Evolutionary conservation across 192 early-diverging fungal genomes (phyloP).

Genomic region (Backusella westeae): DNA sequence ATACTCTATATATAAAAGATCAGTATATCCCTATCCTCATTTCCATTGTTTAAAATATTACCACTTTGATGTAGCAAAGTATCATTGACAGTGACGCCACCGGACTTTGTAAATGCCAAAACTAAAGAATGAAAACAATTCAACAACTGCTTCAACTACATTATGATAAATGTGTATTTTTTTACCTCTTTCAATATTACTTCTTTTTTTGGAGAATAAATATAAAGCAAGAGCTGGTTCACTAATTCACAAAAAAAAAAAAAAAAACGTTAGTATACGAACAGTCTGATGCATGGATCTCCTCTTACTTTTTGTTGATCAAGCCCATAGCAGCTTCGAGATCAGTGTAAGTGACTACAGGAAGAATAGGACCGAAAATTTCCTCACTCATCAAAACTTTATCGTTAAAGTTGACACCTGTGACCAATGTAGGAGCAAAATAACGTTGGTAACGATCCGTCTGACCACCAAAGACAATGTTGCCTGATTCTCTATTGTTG

Average conservation of each 20-base stretch:
- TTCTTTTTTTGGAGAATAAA: slow-evolving; percentile 28
- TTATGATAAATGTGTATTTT: no score
- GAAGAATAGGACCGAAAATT: slow-evolving; percentile 91
- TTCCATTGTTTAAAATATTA: slow-evolving; percentile 30
- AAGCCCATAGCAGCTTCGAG: slow-evolving; percentile 61
- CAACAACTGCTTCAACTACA: no score
- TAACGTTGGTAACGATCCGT: slow-evolving; percentile 62
- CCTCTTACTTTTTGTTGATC: slow-evolving; percentile 45
- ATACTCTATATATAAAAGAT: slow-evolving; percentile 19
- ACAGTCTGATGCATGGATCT: not conserved
- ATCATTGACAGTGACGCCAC: slow-evolving; percentile 80
- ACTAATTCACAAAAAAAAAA: not conserved
- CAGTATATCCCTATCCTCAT: not conserved
- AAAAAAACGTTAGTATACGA: not conserved
- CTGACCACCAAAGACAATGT: slow-evolving; percentile 61
- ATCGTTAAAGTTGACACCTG: slow-evolving; percentile 57
- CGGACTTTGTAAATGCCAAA: slow-evolving; percentile 68
- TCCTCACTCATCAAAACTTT: slow-evolving; percentile 76
- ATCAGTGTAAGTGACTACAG: slow-evolving; percentile 65
- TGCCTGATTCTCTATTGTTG: slow-evolving; percentile 44
- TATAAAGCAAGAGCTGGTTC: slow-evolving; percentile 30
- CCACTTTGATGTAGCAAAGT: slow-evolving; percentile 61
- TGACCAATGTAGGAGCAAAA: slow-evolving; percentile 78
- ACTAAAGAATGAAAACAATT: slow-evolving; percentile 35
- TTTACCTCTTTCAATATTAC: slow-evolving; percentile 18